phyloP scores from a whole-genome alignment of 441 rosid species.

The Monsonia emarginata region DNA sequence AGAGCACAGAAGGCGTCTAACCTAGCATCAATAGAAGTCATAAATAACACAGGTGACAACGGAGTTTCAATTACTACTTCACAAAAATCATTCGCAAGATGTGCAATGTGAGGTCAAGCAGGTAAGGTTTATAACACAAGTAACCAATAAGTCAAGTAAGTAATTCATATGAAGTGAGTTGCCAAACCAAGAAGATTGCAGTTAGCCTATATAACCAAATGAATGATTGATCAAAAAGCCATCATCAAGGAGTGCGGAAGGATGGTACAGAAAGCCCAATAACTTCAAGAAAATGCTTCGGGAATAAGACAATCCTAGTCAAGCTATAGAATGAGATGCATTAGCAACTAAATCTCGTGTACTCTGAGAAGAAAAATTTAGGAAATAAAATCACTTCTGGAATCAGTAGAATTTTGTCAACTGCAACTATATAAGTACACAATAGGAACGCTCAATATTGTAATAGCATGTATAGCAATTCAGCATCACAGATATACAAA shows the following conservation, averaged over 20 bases:
- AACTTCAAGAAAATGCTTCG: slow-evolving; percentile 1
- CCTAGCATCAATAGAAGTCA: slow-evolving; percentile 39
- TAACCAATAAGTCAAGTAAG: background rate
- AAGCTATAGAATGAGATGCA: background rate
- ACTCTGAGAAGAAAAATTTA: background rate
- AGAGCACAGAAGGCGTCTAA: slow-evolving; percentile 85
- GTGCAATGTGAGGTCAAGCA: background rate
- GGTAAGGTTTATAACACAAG: background rate
- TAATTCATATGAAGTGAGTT: background rate
- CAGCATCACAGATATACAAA: background rate
- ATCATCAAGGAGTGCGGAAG: background rate
- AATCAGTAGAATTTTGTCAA: background rate
- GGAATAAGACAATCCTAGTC: slow-evolving; percentile 1
- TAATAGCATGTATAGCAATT: slow-evolving; percentile 2
- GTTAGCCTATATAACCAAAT: background rate
- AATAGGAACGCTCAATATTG: background rate
- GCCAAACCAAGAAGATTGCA: background rate
- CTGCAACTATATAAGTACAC: background rate
- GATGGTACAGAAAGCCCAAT: background rate
- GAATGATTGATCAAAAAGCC: background rate
- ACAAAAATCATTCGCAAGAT: slow-evolving; percentile 7
- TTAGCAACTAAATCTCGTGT: background rate
- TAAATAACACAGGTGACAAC: slow-evolving; percentile 12
- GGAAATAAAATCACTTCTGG: background rate
- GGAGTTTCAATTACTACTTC: slow-evolving; percentile 13